phyloP scores from a whole-genome alignment of 768 basidiomycete species.

The Leccinellum rugosiceps region DNA sequence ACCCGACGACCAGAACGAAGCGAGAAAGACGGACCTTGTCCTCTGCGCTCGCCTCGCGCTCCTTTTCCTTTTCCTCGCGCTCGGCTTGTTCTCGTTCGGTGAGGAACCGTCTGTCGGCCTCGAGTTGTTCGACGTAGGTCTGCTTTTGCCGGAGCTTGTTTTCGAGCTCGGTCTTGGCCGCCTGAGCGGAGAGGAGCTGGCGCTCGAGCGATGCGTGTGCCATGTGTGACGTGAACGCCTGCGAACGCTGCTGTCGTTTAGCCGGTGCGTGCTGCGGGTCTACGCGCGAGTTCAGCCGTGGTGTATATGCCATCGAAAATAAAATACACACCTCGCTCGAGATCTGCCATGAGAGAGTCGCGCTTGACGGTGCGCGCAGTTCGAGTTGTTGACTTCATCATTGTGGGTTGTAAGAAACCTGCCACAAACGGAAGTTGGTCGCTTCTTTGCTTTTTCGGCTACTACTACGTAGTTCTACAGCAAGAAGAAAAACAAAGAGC shows the following conservation, averaged over 20 bases:
- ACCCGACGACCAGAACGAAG: not conserved
- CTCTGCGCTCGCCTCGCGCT: slow-evolving; percentile 46
- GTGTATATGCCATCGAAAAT: not conserved
- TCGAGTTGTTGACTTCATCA: not conserved
- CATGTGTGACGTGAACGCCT: slow-evolving; percentile 59
- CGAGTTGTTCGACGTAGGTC: slow-evolving; percentile 56
- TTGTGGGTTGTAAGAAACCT: too few species aligned
- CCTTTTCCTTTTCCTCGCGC: slow-evolving; percentile 60
- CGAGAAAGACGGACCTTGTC: slow-evolving; percentile 52
- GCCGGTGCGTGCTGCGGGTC: slow-evolving; percentile 65
- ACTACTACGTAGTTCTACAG: too few species aligned
- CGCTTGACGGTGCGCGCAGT: slow-evolving; percentile 39
- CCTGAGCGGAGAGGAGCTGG: slow-evolving; percentile 60
- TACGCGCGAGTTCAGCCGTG: slow-evolving; percentile 20
- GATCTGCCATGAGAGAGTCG: slow-evolving; percentile 63
- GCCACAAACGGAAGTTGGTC: too few species aligned
- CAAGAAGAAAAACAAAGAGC: too few species aligned
- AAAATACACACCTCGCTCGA: slow-evolving; percentile 53
- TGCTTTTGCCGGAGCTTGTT: slow-evolving; percentile 67
- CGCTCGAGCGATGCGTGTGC: slow-evolving; percentile 63
- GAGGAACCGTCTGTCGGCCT: slow-evolving; percentile 67
- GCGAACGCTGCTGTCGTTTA: slow-evolving; percentile 63
- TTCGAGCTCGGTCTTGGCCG: slow-evolving; percentile 62
- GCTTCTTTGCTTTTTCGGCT: too few species aligned
- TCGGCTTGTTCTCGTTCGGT: slow-evolving; percentile 68